These are phyloP conservation scores for Carex pumila DNA, from an alignment of 176 grass and related monocot genomes.

Conservation along the genomic window DNA sequence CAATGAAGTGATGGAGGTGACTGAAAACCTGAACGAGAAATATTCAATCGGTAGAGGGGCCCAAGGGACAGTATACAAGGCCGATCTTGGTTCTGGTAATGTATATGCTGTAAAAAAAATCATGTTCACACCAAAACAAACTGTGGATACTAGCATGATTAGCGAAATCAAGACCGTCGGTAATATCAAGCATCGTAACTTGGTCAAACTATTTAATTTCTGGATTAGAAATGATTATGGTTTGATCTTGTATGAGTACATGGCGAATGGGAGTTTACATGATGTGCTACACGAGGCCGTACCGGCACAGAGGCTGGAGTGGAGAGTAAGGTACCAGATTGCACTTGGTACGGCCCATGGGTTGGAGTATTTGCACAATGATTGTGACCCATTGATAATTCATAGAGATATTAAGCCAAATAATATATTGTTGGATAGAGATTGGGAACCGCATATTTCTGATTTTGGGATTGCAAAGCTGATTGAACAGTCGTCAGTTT, in stretches of 20 bases:
- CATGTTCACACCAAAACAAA: slow-evolving; percentile 20
- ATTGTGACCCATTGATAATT: slow-evolving; percentile 59
- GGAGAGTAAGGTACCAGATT: slow-evolving; percentile 54
- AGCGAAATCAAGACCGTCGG: slow-evolving; percentile 64
- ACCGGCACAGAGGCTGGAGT: slow-evolving; percentile 40
- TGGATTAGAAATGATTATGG: slow-evolving; percentile 54
- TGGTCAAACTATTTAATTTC: slow-evolving; percentile 57
- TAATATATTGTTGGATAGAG: slow-evolving; percentile 74
- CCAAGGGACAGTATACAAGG: slow-evolving; percentile 69
- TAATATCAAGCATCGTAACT: slow-evolving; percentile 61
- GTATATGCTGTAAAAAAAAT: slow-evolving; percentile 66
- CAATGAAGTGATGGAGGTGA: slow-evolving; percentile 42
- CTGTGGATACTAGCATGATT: slow-evolving; percentile 52
- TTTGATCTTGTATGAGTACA: slow-evolving; percentile 72
- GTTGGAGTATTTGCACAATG: slow-evolving; percentile 64
- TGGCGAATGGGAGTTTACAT: slow-evolving; percentile 72
- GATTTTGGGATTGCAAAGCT: slow-evolving; percentile 92
- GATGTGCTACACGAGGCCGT: slow-evolving; percentile 56
- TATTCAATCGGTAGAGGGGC: slow-evolving; percentile 46
- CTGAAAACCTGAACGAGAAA: slow-evolving; percentile 50
- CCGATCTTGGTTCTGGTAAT: slow-evolving; percentile 31
- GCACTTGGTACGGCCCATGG: slow-evolving; percentile 64
- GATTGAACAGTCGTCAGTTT: slow-evolving; percentile 39
- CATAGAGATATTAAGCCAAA: slow-evolving; percentile 78
- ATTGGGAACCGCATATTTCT: slow-evolving; percentile 74